Conservation (phyloP, 352 stramenopile species). For the Vaucheria bursata region DNA sequence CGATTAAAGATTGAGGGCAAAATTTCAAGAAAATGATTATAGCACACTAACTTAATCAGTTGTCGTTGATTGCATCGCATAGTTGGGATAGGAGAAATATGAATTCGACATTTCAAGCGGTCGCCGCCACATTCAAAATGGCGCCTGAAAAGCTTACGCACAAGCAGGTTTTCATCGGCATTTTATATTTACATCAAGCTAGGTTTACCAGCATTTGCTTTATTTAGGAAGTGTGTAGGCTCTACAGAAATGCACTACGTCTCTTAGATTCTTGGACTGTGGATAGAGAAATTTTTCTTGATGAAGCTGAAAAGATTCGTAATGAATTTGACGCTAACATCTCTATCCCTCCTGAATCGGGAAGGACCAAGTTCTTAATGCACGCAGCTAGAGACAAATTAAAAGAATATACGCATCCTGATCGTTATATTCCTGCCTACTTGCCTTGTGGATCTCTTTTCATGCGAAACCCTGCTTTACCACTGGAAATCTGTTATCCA, state of each 20-base stretch:
- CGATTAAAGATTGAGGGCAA: too few relatives aligned
- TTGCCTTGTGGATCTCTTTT: constrained; percentile 96
- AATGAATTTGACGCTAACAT: constrained; percentile 37
- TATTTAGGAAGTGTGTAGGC: constrained; percentile 36
- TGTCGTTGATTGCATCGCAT: too few relatives aligned
- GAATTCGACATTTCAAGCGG: not conserved
- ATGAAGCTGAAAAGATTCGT: constrained; percentile 33
- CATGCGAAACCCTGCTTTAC: constrained; percentile 94
- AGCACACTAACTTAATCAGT: too few relatives aligned
- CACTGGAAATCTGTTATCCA: constrained; percentile 67
- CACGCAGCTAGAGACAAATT: constrained; percentile 23
- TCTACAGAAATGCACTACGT: constrained; percentile 29
- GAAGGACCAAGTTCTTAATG: constrained; percentile 23
- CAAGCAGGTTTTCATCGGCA: not conserved
- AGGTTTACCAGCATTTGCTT: not conserved
- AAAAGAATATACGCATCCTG: constrained; percentile 24
- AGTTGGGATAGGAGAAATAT: too few relatives aligned
- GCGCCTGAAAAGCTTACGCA: not conserved
- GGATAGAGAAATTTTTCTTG: constrained; percentile 37
- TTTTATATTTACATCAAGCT: too few relatives aligned
- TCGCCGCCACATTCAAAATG: not conserved
- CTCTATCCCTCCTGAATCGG: constrained; percentile 24
- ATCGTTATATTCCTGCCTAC: constrained; percentile 84
- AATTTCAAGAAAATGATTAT: too few relatives aligned
- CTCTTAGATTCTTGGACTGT: constrained; percentile 43